Evolutionary conservation across 1,284 basidiomycete species (phyloP), one percentile per base, ranked within the genome.

Genomic region (Cerioporus squamosus): DNA sequence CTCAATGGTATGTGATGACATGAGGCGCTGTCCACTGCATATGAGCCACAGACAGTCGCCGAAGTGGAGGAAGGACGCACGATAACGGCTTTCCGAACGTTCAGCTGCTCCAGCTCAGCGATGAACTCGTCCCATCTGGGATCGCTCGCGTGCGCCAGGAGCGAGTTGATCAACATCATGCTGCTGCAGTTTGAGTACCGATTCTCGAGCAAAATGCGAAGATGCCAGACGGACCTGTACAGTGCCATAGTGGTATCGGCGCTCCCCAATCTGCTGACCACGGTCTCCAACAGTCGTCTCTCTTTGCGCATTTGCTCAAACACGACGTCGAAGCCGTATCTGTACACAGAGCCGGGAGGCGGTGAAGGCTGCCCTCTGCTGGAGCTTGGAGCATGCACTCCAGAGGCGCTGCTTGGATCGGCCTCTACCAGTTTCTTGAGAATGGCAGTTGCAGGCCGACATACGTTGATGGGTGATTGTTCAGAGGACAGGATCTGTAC

Each of bases 381-480:
- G n/a, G 88, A 86, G 65, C 87, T 83, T 10, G 86, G 78, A 23
- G 80, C 62, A 51, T 81, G 70, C 1, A 81, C 77, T 7, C 85
- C 86, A 2, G 87, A 83, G 18, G 84, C 83, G 63, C 78, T 86
- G 63, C 79, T 74, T 8, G 90, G 88, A 66, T 92, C 90, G 9
- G 91, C 91, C 69, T 93, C 90, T 23, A 95, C 92, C 18, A 96
- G 83, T 66, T 90, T 90, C 76, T 94, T 93, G 59, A 97, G 81
- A 58, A 97, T 95, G 44, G 92, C 89, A n/a, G 95, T 97, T 1
- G 96, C 95, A 12, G 96, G 96, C n/a, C 96, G 88, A 66, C 94
- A 93, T 63, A 98, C 91, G 65, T 99, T 99, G 79, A 96, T 88
- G n/a, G 88, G 83, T 43, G 90, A 87, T 51, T 84, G 80, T 17